Evolutionary conservation across 495 filamentous ascomycete genomes (phyloP).

Genomic region (Achaetomiella virescens): DNA sequence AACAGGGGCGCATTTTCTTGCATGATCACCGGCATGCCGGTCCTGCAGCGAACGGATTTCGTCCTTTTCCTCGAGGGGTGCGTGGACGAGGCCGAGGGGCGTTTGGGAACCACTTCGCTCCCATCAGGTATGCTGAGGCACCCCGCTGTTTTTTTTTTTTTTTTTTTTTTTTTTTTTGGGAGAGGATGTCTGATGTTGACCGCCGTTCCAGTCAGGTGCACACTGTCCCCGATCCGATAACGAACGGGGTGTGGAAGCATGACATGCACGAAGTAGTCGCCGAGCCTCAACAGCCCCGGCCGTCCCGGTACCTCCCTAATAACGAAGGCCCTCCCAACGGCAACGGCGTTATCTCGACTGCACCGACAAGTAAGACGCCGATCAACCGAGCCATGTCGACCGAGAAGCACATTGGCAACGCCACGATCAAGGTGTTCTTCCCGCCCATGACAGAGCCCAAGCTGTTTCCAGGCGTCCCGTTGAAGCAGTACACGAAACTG

Average conservation of each 20-base stretch:
- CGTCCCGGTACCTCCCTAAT: constrained; percentile 30
- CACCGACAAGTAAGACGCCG: constrained; percentile 33
- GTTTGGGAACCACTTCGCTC: constrained; percentile 49
- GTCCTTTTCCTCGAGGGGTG: constrained; percentile 58
- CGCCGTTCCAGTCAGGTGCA: constrained; percentile 38
- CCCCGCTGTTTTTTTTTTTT: neutral
- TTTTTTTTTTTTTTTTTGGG: neutral
- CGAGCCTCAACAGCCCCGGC: constrained; percentile 35
- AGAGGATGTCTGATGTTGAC: constrained; percentile 26
- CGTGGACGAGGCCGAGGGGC: constrained; percentile 45
- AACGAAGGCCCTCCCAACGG: constrained; percentile 41
- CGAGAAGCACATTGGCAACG: constrained; percentile 62
- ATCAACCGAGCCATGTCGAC: constrained; percentile 57
- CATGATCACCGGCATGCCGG: constrained; percentile 83
- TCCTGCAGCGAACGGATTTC: constrained; percentile 67
- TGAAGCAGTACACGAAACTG: constrained; percentile 84
- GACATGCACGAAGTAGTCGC: constrained; percentile 87
- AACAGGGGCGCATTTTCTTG: constrained; percentile 95
- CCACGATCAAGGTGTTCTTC: constrained; percentile 69
- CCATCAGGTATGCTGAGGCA: constrained; percentile 47
- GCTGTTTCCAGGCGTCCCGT: constrained; percentile 61
- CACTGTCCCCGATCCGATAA: constrained; percentile 48
- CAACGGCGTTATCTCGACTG: constrained; percentile 40
- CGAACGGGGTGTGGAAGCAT: constrained; percentile 79
- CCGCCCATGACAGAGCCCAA: constrained; percentile 67